Percentiles rank a stretch among this genome's conserved stretches.
These are phyloP conservation scores for Cytidiella melzeri DNA, from an alignment of 768 basidiomycete species.

Conservation along the genomic window DNA sequence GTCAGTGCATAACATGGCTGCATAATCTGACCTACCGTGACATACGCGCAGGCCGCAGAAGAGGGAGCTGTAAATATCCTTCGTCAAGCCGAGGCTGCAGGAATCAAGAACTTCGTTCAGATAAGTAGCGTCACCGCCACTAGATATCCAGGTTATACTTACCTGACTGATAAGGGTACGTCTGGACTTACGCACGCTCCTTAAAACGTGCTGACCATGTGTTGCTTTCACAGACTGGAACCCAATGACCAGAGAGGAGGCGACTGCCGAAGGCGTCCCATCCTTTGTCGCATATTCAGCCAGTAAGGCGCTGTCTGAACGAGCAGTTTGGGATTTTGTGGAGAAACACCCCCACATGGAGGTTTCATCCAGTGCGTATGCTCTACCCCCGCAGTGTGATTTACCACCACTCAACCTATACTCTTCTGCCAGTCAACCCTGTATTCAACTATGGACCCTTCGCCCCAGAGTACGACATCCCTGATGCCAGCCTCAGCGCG, in stretches of 20 bases:
- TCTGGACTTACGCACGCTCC: not conserved
- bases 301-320: conserved; percentile 28
- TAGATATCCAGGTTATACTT: not conserved
- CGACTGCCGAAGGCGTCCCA: conserved; percentile 8
- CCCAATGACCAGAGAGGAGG: conserved; percentile 16
- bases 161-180: not conserved
- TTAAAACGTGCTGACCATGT: not conserved
- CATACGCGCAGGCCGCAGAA: not conserved
- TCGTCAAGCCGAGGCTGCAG: not conserved
- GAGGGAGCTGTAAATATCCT: not conserved
- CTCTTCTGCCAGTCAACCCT: not conserved
- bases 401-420: conserved; percentile 5
- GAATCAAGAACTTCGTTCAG: not conserved
- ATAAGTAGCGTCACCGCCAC: not conserved
- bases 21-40: too few species aligned
- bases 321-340: conserved; percentile 19
- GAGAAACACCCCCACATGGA: conserved; percentile 22
- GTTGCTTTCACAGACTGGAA: conserved; percentile 17
- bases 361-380: conserved; percentile 16
- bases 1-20: too few species aligned
- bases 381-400: not conserved
- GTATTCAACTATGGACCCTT: conserved; percentile 10
- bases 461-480: conserved; percentile 6
- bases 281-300: conserved; percentile 3
- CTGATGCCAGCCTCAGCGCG: not conserved